A percentile compares a stretch with the other conserved stretches of the same genome.
These are phyloP conservation scores for Lenzites betulinus DNA, from an alignment of 768 basidiomycete species.

Conservation along the genomic window DNA sequence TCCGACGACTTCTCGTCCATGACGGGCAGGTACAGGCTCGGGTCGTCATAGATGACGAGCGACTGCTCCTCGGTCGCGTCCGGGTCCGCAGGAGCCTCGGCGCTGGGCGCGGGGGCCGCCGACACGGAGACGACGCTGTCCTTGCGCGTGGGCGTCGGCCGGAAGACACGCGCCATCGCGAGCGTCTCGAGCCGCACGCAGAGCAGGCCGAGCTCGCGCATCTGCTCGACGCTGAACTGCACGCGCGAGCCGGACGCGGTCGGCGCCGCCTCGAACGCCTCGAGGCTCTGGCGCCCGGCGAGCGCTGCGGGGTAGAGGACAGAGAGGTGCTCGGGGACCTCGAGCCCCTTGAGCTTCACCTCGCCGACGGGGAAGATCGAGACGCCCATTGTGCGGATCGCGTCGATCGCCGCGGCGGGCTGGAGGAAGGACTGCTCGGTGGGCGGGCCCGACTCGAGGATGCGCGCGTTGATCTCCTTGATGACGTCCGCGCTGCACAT, in stretches of 20 bases:
- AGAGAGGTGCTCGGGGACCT: slow-evolving; percentile 87
- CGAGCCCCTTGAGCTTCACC: slow-evolving; percentile 91
- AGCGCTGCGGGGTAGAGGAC: slow-evolving; percentile 78
- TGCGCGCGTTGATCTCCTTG: slow-evolving; percentile 69
- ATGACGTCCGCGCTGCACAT: slow-evolving; percentile 88
- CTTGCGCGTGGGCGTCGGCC: slow-evolving; percentile 44
- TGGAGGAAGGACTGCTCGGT: slow-evolving; percentile 64
- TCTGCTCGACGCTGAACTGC: slow-evolving; percentile 73
- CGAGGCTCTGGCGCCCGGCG: slow-evolving; percentile 65
- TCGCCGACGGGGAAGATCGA: slow-evolving; percentile 80
- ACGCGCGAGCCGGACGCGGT: slow-evolving; percentile 49
- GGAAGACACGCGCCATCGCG: slow-evolving; percentile 62
- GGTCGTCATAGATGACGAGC: slow-evolving; percentile 49
- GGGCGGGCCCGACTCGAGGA: slow-evolving; percentile 54
- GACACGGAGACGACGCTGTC: slow-evolving; percentile 41
- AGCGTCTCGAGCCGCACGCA: slow-evolving; percentile 82
- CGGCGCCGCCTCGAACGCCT: slow-evolving; percentile 32
- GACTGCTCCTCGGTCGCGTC: slow-evolving; percentile 17
- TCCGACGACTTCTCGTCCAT: slow-evolving; percentile 71
- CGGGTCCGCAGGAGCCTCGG: neutral
- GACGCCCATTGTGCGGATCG: slow-evolving; percentile 71
- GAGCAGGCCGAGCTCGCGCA: slow-evolving; percentile 69
- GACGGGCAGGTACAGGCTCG: slow-evolving; percentile 63
- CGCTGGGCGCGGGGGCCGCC: slow-evolving; percentile 14
- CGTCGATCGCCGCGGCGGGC: slow-evolving; percentile 65